Conservation (phyloP, 352 stramenopile genomes). For the Globisporangium middletonii region DNA sequence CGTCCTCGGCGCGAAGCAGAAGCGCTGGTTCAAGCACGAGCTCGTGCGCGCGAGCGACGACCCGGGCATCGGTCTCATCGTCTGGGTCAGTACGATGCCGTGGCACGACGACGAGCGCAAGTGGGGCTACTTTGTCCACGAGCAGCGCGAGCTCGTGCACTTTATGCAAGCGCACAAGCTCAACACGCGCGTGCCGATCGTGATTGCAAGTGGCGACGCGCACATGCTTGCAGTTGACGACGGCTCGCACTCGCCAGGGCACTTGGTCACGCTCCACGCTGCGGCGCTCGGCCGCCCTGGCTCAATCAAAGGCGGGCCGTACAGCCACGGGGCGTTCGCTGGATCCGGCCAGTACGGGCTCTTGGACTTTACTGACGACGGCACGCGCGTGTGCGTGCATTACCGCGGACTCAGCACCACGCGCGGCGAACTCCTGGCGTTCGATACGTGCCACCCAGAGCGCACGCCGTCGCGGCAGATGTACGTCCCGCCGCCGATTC, state of each 20-base stretch:
- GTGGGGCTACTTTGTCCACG: conserved; percentile 80
- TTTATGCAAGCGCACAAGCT: conserved; percentile 62
- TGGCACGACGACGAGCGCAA: conserved; percentile 85
- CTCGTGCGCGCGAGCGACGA: conserved; percentile 56
- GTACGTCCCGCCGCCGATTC: conserved; percentile 61
- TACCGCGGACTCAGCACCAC: conserved; percentile 63
- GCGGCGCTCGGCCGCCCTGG: conserved; percentile 73
- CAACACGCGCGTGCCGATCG: conserved; percentile 63
- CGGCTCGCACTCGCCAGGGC: conserved; percentile 60
- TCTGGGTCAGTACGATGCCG: conserved; percentile 87
- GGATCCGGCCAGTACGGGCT: conserved; percentile 76
- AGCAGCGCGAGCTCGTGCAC: conserved; percentile 73
- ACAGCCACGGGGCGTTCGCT: conserved; percentile 78
- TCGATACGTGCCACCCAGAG: conserved; percentile 68
- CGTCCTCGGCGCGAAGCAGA: conserved; percentile 78
- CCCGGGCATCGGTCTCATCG: conserved; percentile 51
- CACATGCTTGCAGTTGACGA: conserved; percentile 89
- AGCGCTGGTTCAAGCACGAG: conserved; percentile 84
- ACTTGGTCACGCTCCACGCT: conserved; percentile 75
- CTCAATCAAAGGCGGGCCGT: conserved; percentile 83
- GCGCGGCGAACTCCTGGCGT: conserved; percentile 59
- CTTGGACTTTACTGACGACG: conserved; percentile 78
- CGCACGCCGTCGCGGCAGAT: conserved; percentile 41
- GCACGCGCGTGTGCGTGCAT: conserved; percentile 51
- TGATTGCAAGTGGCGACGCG: conserved; percentile 83